These are phyloP conservation scores for Domatiomyces catenatus DNA, from an alignment of 2,329 filamentous ascomycete genomes.

Conservation along the genomic window DNA sequence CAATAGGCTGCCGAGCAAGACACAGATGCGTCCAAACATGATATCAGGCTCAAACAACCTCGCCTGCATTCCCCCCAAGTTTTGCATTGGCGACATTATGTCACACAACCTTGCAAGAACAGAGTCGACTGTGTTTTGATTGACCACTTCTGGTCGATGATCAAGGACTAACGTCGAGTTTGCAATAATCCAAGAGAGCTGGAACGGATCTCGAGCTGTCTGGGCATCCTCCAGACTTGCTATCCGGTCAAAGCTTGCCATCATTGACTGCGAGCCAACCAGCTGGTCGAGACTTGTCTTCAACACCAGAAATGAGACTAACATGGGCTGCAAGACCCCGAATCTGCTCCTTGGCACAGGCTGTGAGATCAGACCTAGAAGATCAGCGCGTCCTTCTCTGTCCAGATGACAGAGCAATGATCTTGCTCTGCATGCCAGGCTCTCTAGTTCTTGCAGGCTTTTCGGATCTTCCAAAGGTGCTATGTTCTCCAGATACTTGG, in stretches of 20 bases:
- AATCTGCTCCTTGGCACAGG: not conserved
- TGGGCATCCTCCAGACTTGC: conserved; percentile 19
- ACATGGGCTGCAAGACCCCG: not conserved
- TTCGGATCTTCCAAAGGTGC: not conserved
- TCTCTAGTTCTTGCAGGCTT: not conserved
- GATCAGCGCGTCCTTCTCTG: not conserved
- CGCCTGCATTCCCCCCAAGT: not conserved
- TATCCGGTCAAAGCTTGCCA: conserved; percentile 20
- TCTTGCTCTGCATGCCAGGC: not conserved
- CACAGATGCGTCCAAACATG: conserved; percentile 40
- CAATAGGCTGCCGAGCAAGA: conserved; percentile 37
- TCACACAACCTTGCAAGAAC: conserved; percentile 23
- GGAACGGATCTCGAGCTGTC: not conserved
- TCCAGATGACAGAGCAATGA: not conserved
- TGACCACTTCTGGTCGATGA: conserved; percentile 26
- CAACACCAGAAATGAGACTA: not conserved
- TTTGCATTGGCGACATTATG: not conserved
- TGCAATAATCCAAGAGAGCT: conserved; percentile 22
- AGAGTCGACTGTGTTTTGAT: conserved; percentile 32
- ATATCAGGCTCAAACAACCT: conserved; percentile 16
- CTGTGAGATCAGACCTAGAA: not conserved
- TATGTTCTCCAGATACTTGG: not conserved
- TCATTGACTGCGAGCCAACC: not conserved
- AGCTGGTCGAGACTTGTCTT: not conserved
- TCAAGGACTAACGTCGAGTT: conserved; percentile 27